Base-by-base conservation (phyloP, 1,139 yeast species). In the Geotrichum australiense region DNA sequence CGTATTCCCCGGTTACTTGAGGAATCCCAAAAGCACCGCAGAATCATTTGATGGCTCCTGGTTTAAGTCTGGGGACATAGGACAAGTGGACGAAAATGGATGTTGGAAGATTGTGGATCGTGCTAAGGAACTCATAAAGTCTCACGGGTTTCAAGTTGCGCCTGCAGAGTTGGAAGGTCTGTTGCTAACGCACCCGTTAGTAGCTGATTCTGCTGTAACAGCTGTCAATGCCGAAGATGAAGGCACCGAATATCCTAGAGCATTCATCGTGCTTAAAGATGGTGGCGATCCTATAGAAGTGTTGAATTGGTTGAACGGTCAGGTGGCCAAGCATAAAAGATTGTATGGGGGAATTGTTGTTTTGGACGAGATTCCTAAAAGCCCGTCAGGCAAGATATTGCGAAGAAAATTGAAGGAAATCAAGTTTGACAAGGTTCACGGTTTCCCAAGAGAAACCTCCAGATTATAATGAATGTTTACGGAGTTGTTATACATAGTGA, bases 121-220 rank as follows among this genome's bases (percentile, higher is more conserved):
- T 46, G 83, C 79, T 36, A 83, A 83, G 65, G 85, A 82, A 58
- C 78, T 82, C 61, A 83, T 81, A 69, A 82, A 83, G 60, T 68
- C 85, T 5, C 89, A 83, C 61, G 93, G 91, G 43, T 87, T 81
- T 59, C 85, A 82, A 58, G 79, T 82, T 27, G 80, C 89, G 0
- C 91, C 93, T 1, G 93, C 85, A 48, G 81, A 77, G 58, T 74
- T 82, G 41, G 93, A 82, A 57, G 80, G 76, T 50, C 61, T 70
- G 14, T 76, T 81, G 50, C 63, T 81, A 32, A 65, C 79, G 11
- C 55, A 60, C 41, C 58, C 61, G 8, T 47, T 48, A 14, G 65
- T 63, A 10, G 49, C 47, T 3, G 68, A 63, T 43, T 57, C 52
- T 3, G 68, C 67, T 2, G 68, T 63, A 6, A 53, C 57, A 30